A percentile compares a stretch with the other conserved stretches of the same genome.
These are phyloP conservation scores for Patellifolia procumbens DNA, from an alignment of 179 eudicot genomes.

Conservation along the genomic window DNA sequence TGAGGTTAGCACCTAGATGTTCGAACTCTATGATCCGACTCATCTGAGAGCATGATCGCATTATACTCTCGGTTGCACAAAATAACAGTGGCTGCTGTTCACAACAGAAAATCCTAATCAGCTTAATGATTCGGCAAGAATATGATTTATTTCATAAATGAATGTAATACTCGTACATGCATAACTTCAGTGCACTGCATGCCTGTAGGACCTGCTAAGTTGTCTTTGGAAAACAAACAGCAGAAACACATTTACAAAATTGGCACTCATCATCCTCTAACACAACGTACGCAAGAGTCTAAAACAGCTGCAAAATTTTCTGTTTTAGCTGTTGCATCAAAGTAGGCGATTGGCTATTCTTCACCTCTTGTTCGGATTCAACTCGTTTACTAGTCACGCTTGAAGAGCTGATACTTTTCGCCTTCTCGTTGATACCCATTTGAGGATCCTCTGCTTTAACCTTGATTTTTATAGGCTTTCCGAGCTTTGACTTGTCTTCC, in stretches of 20 bases:
- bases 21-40: too few species aligned
- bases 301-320: conserved; percentile 34
- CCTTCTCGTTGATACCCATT: conserved; percentile 25
- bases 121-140: too few species aligned
- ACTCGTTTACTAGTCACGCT: conserved; percentile 1
- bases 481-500: conserved; percentile 78
- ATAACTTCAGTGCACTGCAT: too few species aligned
- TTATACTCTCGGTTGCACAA: too few species aligned
- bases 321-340: conserved; percentile 41
- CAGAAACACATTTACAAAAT: not conserved
- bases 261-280: not conserved
- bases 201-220: not conserved
- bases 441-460: conserved; percentile 37
- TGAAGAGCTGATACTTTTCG: not conserved
- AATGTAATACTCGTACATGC: too few species aligned
- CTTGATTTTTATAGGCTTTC: conserved; percentile 84
- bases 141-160: too few species aligned
- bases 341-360: conserved; percentile 23
- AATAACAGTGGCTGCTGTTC: too few species aligned
- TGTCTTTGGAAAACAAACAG: not conserved
- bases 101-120: too few species aligned
- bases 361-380: conserved; percentile 20
- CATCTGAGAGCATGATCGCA: too few species aligned
- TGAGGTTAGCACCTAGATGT: too few species aligned
- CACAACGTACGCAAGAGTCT: not conserved